Evolutionary conservation across 768 basidiomycete species (phyloP), one percentile per base, ranked within the genome.

Genomic region (Hydnum rufescens): DNA sequence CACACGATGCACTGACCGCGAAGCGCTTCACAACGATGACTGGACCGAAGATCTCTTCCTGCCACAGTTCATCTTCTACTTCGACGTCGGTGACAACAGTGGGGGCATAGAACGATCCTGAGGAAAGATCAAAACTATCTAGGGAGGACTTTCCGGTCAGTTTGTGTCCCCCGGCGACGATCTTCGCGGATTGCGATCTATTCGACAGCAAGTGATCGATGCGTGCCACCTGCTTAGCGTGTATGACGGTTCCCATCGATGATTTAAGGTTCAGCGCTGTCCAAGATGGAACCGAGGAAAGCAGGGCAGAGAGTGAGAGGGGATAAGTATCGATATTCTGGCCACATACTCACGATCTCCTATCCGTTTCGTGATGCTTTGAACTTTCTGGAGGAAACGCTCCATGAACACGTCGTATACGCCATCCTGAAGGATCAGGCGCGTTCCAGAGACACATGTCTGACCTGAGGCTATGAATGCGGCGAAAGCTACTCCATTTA

Each of bases 381-480:
- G 64, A 1, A 75, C 70, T 60, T 88, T 88, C 51, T 70, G 64
- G 6, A 83, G 59, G 62, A 87, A 78, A 18, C 60, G 61, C 4
- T 63, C 59, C 68, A 86, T 70, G 64, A 89, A 88, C 2, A 64
- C 63, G 43, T 82, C 73, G 57, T 84, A 86, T 44, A 88, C 70
- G 5, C 64, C 62, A 42, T 76, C 73, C 53, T 88, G 84, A 4
- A 89, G 65, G 3, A 88, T 68, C 19, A 89, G 68, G n/a, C 86
- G 74, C 8, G 84, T 78, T n/a, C 84, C 86, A 1, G 86, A 88
- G n/a, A 89, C 80, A 54, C 86, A 88, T 5, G 86, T 88, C 66
- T 90, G 87, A 2, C 87, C 87, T 23, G 83, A 85, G 1, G 87
- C 87, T 49, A 90, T 68, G 58, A 89, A 90, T 0, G 80, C 75